Evolutionary conservation across 2,329 filamentous ascomycete genomes (phyloP), one percentile per base, ranked within the genome.

Genomic region (Aureobasidium sp.): DNA sequence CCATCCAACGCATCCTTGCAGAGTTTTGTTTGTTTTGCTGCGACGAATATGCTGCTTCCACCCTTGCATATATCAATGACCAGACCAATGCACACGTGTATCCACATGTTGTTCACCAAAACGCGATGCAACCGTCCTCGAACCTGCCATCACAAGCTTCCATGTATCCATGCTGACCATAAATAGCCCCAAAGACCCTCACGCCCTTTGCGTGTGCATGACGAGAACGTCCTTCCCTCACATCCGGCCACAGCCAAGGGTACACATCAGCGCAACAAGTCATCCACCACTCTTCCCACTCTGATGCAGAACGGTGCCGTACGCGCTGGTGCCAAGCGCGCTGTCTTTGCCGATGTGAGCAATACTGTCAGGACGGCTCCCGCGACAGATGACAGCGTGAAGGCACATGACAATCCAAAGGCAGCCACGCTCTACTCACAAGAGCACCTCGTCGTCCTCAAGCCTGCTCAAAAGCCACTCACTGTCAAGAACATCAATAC

Each of bases 211-310:
- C 79, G 82, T 64, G 69, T 73, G 42, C 77, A 77, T 65, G 85
- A 89, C 71, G 88, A 94, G 71, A 93, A 93, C 69, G 71, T 76
- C 55, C 69, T 74, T n/a, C 63, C 61, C 12, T 52, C 48, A 11
- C 48, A 41, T 16, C 66, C 66, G 10, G 61, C 68, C 49, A 68
- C 73, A 51, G 70, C 68, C 38, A 82, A 82, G 66, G 73, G 79
- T 50, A 73, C 90, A 57, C 88, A 94, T 62, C 84, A 89, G 62
- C 85, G 86, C 58, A 85, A 89, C 72, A 95, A 95, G 71, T 94
- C 90, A 7, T 83, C 78, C 29, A 82, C 68, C 69, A 85, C 70
- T 70, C 79, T 77, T 60, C 87, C 71, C 41, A 75, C 74, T 60
- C 63, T 79, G 56, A 66, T 77, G 56, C 73, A 77, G 57, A 76